A percentile compares a stretch with the other conserved stretches of the same genome.
Evolutionary conservation across 2,329 filamentous ascomycete species (phyloP).

Genomic region (Mollisia scopiformis): DNA sequence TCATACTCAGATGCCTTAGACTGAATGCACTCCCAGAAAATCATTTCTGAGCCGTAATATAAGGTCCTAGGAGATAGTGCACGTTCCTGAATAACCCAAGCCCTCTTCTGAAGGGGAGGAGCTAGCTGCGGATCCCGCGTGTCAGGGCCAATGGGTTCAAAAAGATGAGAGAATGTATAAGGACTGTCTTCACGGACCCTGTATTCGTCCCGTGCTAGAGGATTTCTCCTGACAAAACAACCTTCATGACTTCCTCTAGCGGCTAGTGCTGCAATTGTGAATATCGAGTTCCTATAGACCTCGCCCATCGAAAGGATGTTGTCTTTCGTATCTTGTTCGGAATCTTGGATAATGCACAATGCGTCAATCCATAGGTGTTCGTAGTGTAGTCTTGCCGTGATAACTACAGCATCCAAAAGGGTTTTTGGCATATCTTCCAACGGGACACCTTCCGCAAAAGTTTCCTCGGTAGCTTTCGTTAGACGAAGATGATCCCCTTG

Average conservation of each 20-base stretch:
- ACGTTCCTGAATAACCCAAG: background rate
- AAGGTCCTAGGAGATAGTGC: background rate
- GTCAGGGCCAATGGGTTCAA: background rate
- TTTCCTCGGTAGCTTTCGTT: background rate
- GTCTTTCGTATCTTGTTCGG: background rate
- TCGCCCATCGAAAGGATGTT: background rate
- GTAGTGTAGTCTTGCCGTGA: slow-evolving; percentile 17
- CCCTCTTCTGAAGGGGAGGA: background rate
- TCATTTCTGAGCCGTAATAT: background rate
- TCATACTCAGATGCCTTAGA: background rate
- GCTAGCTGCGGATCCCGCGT: background rate
- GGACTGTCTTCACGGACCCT: background rate
- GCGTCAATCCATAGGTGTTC: slow-evolving; percentile 32
- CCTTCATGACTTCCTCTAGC: background rate
- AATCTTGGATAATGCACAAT: slow-evolving; percentile 22
- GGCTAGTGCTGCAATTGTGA: background rate
- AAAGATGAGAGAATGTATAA: background rate
- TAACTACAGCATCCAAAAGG: slow-evolving; percentile 25
- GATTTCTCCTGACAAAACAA: background rate
- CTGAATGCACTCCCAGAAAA: background rate
- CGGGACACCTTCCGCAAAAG: background rate
- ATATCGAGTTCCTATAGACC: background rate
- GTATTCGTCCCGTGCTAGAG: background rate
- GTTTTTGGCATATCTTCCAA: slow-evolving; percentile 13
- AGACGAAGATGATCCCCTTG: background rate